Evolutionary conservation across 768 basidiomycete genomes (phyloP).

Genomic region (Leccinum barrowsii): DNA sequence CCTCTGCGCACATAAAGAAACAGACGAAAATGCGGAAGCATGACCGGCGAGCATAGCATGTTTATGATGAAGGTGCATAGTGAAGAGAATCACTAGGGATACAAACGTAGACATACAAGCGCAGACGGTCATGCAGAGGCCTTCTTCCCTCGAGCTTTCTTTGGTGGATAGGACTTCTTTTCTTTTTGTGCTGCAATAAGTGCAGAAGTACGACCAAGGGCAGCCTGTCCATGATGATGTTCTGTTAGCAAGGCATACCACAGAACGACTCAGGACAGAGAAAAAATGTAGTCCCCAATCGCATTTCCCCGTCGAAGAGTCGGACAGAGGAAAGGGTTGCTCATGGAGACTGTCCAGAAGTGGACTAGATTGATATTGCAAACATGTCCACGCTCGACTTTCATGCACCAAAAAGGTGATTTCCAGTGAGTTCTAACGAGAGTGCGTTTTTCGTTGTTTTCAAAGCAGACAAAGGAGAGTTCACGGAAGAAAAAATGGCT

Average conservation of each 20-base stretch:
- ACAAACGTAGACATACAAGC: slow-evolving; percentile 26
- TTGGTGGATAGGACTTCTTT: slow-evolving; percentile 61
- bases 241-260: slow-evolving; percentile 47
- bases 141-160: slow-evolving; percentile 75
- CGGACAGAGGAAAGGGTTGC: slow-evolving; percentile 26
- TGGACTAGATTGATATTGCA: slow-evolving; percentile 59
- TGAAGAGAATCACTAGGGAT: slow-evolving; percentile 20
- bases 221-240: slow-evolving; percentile 45
- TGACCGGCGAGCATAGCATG: slow-evolving; percentile 5
- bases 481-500: not conserved
- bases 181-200: slow-evolving; percentile 66
- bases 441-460: slow-evolving; percentile 48
- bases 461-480: not conserved
- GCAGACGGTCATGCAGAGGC: slow-evolving; percentile 20
- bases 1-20: not conserved
- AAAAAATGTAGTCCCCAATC: slow-evolving; percentile 23
- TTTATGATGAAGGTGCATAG: slow-evolving; percentile 23
- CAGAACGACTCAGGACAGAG: slow-evolving; percentile 17
- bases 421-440: slow-evolving; percentile 93
- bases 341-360: slow-evolving; percentile 21
- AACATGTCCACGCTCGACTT: slow-evolving; percentile 92
- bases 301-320: slow-evolving; percentile 29
- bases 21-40: not conserved
- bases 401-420: slow-evolving; percentile 56
- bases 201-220: slow-evolving; percentile 74